Conservation (phyloP, 1,284 basidiomycete genomes). For the Fistulina hepatica region DNA sequence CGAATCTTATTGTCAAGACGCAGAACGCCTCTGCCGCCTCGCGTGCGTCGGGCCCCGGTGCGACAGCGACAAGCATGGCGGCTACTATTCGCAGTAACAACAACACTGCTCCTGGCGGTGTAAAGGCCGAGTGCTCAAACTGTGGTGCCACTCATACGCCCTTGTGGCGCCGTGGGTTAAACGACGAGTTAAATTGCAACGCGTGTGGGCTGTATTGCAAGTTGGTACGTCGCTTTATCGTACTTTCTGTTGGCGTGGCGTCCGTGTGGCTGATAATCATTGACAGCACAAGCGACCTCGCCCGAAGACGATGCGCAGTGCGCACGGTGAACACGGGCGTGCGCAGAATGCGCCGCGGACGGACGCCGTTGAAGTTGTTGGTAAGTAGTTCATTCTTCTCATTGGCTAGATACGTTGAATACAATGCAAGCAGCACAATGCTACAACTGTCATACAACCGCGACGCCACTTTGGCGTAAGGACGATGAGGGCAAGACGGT, state of each 20-base stretch:
- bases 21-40: constrained; percentile 26
- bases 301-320: constrained; percentile 72
- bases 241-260: constrained; percentile 14
- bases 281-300: constrained; percentile 67
- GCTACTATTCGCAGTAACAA: constrained; percentile 25
- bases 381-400: constrained; percentile 25
- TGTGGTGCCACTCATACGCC: constrained; percentile 78
- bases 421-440: constrained; percentile 53
- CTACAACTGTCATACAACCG: constrained; percentile 83
- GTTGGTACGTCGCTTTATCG: constrained; percentile 38
- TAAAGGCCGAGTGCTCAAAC: constrained; percentile 75
- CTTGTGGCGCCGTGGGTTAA: constrained; percentile 69
- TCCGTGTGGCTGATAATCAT: constrained; percentile 11
- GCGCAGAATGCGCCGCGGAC: constrained; percentile 50
- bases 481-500: constrained; percentile 88
- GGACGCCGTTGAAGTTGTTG: constrained; percentile 43
- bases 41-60: constrained; percentile 47
- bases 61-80: constrained; percentile 45
- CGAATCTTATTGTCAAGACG: constrained; percentile 45
- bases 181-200: constrained; percentile 78
- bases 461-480: constrained; percentile 85
- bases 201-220: constrained; percentile 76
- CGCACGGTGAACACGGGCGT: constrained; percentile 49
- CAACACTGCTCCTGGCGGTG: constrained; percentile 55
- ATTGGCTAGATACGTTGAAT: constrained; percentile 16